Evolutionary conservation across 179 eudicot genomes (phyloP), one percentile per base, ranked within the genome.

Genomic region (Kewa caespitosa): DNA sequence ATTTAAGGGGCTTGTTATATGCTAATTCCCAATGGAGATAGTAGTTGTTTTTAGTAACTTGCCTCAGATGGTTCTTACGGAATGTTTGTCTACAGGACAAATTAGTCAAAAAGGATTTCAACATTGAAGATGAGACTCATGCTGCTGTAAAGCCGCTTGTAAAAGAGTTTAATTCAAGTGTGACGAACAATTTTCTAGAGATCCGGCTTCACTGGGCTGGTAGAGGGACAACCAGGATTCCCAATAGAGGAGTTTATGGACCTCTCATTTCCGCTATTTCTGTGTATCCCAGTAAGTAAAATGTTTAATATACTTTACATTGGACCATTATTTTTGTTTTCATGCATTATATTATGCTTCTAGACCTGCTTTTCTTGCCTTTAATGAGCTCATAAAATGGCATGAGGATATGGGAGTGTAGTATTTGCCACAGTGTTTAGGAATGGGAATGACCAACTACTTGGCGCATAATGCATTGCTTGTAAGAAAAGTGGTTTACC

Each of bases 201-300:
- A 84, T 92, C 70, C 83, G 85, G 37, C 82, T 92, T 72, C 82
- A 86, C 63, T 92, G 92, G 92, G 87, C 89, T 81, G 87, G 94
- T 71, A 88, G 75, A 84, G 97, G 97, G 80, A 90, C 97, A 37
- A 90, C 90, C 15, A 78, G 88, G 27, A 81, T 87, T 76, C 97
- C 95, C 55, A 62, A 59, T 20, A 86, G 89, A 83, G 93, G 95
- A 72, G 89, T 76, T 73, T 92, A 92, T 76, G 95, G 97, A 32
- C 90, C 97, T 46, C 85, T 92, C 20, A 69, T 92, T 74, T 90
- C 97, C 78, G 95, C 97, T 67, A 92, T 92, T 60, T 85, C 90
- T 14, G 88, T 92, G 15, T 73, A 81, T 69, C 91, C 95, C 31
- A 81, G 96, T 90, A 80, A 85, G 94, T 82, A 70, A 27, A 30